These are phyloP conservation scores for Colletotrichum siamense DNA, from an alignment of 2,329 filamentous ascomycete genomes.

Conservation along the genomic window DNA sequence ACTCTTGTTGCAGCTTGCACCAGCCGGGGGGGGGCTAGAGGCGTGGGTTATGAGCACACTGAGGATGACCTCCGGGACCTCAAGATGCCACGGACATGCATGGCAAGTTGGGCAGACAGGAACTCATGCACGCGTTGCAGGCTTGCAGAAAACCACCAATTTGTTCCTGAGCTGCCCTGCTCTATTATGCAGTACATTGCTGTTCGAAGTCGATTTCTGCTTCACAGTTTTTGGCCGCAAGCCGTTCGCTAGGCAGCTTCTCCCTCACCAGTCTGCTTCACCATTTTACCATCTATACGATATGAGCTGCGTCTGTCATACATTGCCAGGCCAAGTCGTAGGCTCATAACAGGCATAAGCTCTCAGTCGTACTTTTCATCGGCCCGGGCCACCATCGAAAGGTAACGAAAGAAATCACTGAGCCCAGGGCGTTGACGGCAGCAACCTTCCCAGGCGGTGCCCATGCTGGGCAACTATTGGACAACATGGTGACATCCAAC, in stretches of 20 bases:
- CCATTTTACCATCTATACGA: not conserved
- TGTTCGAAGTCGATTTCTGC: not conserved
- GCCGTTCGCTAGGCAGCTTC: not conserved
- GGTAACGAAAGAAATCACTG: not conserved
- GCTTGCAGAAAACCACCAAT: not conserved
- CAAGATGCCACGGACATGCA: not conserved
- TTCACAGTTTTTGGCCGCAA: not conserved
- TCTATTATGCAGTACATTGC: not conserved
- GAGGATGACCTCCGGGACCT: not conserved
- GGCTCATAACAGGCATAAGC: not conserved
- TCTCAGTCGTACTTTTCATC: not conserved
- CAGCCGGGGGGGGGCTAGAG: not conserved
- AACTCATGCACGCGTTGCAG: not conserved
- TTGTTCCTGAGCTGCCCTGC: not conserved
- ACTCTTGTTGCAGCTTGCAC: slow-evolving; percentile 6
- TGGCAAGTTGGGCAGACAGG: not conserved
- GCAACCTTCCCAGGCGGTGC: not conserved
- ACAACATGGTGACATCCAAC: not conserved
- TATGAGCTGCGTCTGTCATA: not conserved
- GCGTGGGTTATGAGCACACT: not conserved
- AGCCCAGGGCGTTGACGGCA: not conserved
- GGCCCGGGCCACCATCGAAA: not conserved
- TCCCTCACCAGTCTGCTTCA: not conserved
- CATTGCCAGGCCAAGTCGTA: not conserved
- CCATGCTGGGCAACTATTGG: not conserved